Base-by-base conservation (phyloP, 164 flowering plant genomes). In the Piper longum region DNA sequence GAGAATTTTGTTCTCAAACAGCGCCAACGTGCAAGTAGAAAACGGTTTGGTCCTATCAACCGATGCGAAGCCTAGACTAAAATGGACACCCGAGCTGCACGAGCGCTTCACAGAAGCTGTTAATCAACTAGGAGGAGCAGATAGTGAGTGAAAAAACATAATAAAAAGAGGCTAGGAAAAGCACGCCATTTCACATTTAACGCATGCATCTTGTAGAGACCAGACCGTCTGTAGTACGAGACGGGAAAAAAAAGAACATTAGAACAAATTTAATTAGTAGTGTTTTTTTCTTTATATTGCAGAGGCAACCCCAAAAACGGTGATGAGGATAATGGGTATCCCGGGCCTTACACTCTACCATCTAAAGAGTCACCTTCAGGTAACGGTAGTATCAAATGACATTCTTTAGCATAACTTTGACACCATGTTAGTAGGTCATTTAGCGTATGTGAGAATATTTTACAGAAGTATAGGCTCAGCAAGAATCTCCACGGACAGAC, bases 241-340 rank as follows among this genome's bases (percentile, higher is more conserved):
- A 26, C 1, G 36, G 44, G 43, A 26, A 16, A 4, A 4, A 1
- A 45, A 54, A 64, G 51, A 54, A 41, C 52, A 44, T 41, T 7
- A n/a, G 3, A 61, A 39, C 69, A 70, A 45, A 70, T 69, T 60
- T 54, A 43, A 62, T 14, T 9, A 55, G 36, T 26, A 26, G 36
- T 26, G 36, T 26, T 26, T 26, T 26, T 26, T 26, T 43, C 57
- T 65, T 19, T 69, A 17, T 73, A 61, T 67, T 80, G 72, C 85
- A 91, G 98, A 91, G 75, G 98, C 98, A 60, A 91, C 98, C 40
- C 98, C 98, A 45, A 91, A 91, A 75, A 80, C 92, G 63, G 90
- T 91, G 17, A 80, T 89, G 91, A 91, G 87, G 74, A 84, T 87
- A 19, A 89, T 91, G 98, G 98, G 96, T 56, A 85, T 91, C 77